These are phyloP conservation scores for Myrmaecium sp. DNA, from an alignment of 2,329 filamentous ascomycete species.

Conservation along the genomic window DNA sequence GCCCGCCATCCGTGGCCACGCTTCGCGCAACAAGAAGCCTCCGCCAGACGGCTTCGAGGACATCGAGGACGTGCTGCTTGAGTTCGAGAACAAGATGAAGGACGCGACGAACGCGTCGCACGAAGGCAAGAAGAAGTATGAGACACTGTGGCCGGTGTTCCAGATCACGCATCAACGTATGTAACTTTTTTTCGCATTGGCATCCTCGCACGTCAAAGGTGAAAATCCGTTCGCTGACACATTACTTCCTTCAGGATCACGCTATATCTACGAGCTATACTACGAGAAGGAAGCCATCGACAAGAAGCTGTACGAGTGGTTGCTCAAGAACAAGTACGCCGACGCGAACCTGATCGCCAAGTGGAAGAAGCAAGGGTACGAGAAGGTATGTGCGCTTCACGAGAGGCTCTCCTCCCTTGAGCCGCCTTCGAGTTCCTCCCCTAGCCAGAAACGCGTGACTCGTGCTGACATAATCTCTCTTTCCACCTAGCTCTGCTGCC, in stretches of 20 bases:
- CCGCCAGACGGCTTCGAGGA: constrained; percentile 77
- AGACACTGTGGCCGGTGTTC: constrained; percentile 93
- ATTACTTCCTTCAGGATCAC: constrained; percentile 31
- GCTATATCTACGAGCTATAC: constrained; percentile 95
- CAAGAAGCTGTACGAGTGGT: constrained; percentile 83
- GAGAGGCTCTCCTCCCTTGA: background rate
- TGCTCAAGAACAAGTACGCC: constrained; percentile 91
- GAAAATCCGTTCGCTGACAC: background rate
- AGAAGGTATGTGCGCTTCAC: constrained; percentile 52
- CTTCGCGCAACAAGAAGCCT: constrained; percentile 55
- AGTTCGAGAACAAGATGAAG: constrained; percentile 84
- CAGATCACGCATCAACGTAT: constrained; percentile 87
- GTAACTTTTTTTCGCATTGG: constrained; percentile 9
- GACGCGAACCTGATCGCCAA: constrained; percentile 94
- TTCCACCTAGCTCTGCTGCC: constrained; percentile 58
- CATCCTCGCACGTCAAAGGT: background rate
- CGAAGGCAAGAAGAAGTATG: constrained; percentile 67
- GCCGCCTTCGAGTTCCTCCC: constrained; percentile 2
- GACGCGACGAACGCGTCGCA: constrained; percentile 81
- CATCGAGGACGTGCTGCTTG: constrained; percentile 71
- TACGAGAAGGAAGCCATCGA: constrained; percentile 95
- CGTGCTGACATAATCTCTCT: constrained; percentile 5
- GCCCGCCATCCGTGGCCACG: constrained; percentile 52
- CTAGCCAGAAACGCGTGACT: background rate
- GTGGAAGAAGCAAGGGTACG: constrained; percentile 99